A percentile compares a stretch with the other conserved stretches of the same genome.
phyloP scores from a whole-genome alignment of 768 basidiomycete species.

The Chlorophyllum brunneum region DNA sequence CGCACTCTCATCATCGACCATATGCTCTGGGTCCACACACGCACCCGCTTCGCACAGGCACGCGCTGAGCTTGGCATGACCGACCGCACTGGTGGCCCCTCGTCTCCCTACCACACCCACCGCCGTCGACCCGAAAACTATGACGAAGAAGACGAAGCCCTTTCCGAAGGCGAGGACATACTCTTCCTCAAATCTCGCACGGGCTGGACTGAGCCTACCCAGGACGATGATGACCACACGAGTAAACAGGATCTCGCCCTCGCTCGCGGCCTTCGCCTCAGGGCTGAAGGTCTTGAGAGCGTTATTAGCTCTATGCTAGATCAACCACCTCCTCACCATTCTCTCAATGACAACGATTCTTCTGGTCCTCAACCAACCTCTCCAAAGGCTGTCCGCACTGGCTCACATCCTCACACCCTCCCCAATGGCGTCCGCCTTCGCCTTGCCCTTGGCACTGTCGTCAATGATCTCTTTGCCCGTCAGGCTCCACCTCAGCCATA shows the following conservation, averaged over 20 bases:
- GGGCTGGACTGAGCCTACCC: conserved; percentile 38
- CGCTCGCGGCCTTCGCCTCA: conserved; percentile 61
- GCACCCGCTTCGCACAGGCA: conserved; percentile 68
- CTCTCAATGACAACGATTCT: conserved; percentile 50
- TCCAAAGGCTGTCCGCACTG: conserved; percentile 31
- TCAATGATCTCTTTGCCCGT: conserved; percentile 80
- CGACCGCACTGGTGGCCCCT: conserved; percentile 69
- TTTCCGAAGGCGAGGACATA: conserved; percentile 61
- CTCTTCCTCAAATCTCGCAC: conserved; percentile 48
- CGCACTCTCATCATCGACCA: conserved; percentile 85
- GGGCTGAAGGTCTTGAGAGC: conserved; percentile 81
- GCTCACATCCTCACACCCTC: conserved; percentile 53
- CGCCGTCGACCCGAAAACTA: conserved; percentile 71
- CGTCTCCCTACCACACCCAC: conserved; percentile 55
- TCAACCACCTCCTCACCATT: conserved; percentile 66
- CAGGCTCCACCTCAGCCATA: conserved; percentile 55
- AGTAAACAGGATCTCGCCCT: conserved; percentile 57
- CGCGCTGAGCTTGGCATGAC: conserved; percentile 85
- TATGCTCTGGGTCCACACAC: conserved; percentile 75
- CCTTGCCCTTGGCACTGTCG: conserved; percentile 68
- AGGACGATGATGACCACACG: conserved; percentile 53
- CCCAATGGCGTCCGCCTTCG: conserved; percentile 82
- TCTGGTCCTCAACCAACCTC: conserved; percentile 46
- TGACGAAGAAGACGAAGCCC: conserved; percentile 67
- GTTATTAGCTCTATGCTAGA: conserved; percentile 78